These are phyloP conservation scores for Carallia brachiata DNA, from an alignment of 345 rosid genomes.

Conservation along the genomic window DNA sequence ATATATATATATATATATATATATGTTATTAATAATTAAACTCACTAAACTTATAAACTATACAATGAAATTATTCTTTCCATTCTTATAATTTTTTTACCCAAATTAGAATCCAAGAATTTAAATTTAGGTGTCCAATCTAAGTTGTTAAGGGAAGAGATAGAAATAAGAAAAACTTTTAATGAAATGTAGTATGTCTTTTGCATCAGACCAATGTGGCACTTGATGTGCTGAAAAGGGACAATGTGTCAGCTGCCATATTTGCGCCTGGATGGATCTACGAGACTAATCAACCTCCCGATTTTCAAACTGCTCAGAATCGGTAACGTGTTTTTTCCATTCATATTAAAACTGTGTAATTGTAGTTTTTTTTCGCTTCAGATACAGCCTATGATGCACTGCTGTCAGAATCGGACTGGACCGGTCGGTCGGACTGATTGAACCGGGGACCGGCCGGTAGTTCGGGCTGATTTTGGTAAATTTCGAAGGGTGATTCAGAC, in stretches of 20 bases:
- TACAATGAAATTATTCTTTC: no score
- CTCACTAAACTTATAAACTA: no score
- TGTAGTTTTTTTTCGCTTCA: not conserved
- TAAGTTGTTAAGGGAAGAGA: no score
- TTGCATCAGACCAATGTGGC: conserved; percentile 61
- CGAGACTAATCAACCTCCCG: conserved; percentile 70
- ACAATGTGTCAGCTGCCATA: conserved; percentile 70
- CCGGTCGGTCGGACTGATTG: no score
- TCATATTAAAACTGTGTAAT: not conserved
- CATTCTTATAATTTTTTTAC: no score
- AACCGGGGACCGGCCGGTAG: no score
- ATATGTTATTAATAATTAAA: no score
- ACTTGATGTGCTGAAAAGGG: conserved; percentile 65
- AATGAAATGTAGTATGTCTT: conserved; percentile 7
- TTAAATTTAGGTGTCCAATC: not conserved
- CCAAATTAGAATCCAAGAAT: not conserved
- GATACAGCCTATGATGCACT: no score
- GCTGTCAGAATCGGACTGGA: no score
- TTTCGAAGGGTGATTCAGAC: no score
- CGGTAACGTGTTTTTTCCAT: conserved; percentile 37
- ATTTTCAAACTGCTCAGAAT: conserved; percentile 80
- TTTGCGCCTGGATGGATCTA: conserved; percentile 96
- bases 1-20: no score
- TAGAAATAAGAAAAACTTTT: not conserved
- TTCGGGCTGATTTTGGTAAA: no score